Evolutionary conservation across 139 green algal species (phyloP), one percentile per base, ranked within the genome.

Genomic region (Pseudopediastrum boryanum): DNA sequence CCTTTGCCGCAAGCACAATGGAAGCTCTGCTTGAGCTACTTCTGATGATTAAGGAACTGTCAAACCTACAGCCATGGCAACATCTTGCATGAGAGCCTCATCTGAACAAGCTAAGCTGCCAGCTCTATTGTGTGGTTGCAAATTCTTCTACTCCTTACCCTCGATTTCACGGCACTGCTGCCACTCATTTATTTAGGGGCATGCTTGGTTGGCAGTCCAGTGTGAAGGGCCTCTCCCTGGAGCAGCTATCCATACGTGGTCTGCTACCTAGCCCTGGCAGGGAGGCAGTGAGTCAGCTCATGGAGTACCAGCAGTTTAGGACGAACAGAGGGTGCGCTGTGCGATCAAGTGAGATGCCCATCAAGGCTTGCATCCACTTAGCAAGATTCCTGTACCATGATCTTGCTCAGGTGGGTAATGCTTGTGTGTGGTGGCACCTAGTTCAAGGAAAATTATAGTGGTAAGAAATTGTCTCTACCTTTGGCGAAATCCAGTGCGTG

Each of bases 221-320:
- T 9, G 42, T 80, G 23, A 54, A 66, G 3, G 80, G 75, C 4
- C 54, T 91, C 38, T 79, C 83, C 1, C 54, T 91, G 51, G 65
- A 86, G 25, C 8, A 85, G 19, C 52, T 90, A 2, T 79, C 50
- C 50, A 67, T 91, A 52, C 16, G 42, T 7, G 25, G 10, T 12
- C 23, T 83, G 25, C 27, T 94, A 12, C 88, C 90, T 0, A 82
- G 58, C 3, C 23, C 51, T 0, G 69, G 85, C 10, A 54, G 84
- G 4, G 62, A 61, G 2, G 84, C 61, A 0, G 86, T 88, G 3
- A 41, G 72, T 2, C 6, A 83, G 4, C 79, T 83, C 9, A 90
- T 94, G 63, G 78, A 93, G 8, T 92, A 89, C 69, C 12, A 88
- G 3, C 67, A 88, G n/a, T 94, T 85, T 82, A 85, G 92, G 35